Percentiles rank a stretch among this genome's conserved stretches.
Conservation (phyloP, 305 asterid species). For the Fraxinus floribunda region DNA sequence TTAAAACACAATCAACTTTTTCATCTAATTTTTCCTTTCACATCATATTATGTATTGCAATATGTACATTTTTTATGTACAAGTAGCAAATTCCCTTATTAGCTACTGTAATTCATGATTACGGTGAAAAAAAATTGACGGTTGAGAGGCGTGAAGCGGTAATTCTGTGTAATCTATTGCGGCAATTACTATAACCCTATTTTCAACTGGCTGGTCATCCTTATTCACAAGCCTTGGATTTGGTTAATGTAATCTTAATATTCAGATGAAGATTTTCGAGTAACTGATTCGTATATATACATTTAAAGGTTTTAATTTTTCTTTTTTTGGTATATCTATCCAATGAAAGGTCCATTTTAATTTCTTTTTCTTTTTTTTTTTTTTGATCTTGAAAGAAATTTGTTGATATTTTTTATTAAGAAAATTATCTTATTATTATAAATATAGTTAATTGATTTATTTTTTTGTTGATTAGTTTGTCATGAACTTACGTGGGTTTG, state of each 20-base stretch:
- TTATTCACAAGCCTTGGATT: not conserved
- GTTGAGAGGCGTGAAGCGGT: not conserved
- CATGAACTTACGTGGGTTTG: not conserved
- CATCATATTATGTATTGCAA: no score
- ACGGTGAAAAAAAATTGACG: not conserved
- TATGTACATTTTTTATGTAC: no score
- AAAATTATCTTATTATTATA: not conserved
- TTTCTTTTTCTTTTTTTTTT: not conserved
- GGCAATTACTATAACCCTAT: not conserved
- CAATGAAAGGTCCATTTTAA: not conserved
- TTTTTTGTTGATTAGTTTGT: not conserved
- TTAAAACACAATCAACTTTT: no score
- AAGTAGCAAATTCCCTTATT: no score
- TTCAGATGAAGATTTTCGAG: not conserved
- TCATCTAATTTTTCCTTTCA: no score
- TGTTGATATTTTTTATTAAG: not conserved
- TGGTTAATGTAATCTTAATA: not conserved
- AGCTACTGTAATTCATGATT: not conserved
- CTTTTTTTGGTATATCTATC: not conserved
- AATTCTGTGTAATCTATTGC: not conserved
- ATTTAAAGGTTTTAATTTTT: not conserved
- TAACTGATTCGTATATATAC: not conserved
- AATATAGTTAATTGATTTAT: not conserved
- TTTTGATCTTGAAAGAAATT: not conserved
- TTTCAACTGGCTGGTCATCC: not conserved